Conservation (phyloP, 2,329 filamentous ascomycete species). For the Fusarium decemcellulare region DNA sequence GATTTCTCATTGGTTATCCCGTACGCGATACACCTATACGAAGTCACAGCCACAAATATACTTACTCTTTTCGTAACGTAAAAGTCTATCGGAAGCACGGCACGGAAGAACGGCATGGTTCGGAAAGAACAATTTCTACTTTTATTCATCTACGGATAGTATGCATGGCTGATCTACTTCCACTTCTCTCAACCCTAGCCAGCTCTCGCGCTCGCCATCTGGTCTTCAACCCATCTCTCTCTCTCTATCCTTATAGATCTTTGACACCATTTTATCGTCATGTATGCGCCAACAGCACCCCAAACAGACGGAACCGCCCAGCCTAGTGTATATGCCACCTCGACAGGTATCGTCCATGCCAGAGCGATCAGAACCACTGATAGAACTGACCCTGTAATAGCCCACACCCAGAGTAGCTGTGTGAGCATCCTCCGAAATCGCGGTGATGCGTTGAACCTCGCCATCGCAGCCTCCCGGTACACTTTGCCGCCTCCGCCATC, state of each 20-base stretch:
- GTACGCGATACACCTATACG: no score
- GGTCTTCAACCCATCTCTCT: constrained; percentile 24
- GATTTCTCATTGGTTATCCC: no score
- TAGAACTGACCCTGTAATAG: constrained; percentile 12
- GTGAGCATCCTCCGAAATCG: constrained; percentile 28
- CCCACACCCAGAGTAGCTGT: constrained; percentile 32
- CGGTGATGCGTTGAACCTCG: constrained; percentile 27
- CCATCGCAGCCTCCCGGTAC: constrained; percentile 29
- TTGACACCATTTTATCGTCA: constrained; percentile 35
- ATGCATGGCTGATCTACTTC: no score
- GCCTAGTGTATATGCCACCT: constrained; percentile 23
- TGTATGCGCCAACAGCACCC: constrained; percentile 25
- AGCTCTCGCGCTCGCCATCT: neutral
- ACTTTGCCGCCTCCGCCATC: constrained; percentile 26
- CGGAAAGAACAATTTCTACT: no score
- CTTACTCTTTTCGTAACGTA: no score
- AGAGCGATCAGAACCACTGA: constrained; percentile 13
- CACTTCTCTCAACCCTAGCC: neutral
- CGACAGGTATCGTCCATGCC: constrained; percentile 22
- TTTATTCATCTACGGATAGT: no score
- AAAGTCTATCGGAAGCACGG: no score
- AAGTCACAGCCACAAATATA: no score
- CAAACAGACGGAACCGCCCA: constrained; percentile 30
- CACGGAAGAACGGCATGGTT: no score
- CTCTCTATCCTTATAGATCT: constrained; percentile 32